phyloP scores from a whole-genome alignment of 2,329 filamentous ascomycete genomes.

The Lizonia empirigonia region DNA sequence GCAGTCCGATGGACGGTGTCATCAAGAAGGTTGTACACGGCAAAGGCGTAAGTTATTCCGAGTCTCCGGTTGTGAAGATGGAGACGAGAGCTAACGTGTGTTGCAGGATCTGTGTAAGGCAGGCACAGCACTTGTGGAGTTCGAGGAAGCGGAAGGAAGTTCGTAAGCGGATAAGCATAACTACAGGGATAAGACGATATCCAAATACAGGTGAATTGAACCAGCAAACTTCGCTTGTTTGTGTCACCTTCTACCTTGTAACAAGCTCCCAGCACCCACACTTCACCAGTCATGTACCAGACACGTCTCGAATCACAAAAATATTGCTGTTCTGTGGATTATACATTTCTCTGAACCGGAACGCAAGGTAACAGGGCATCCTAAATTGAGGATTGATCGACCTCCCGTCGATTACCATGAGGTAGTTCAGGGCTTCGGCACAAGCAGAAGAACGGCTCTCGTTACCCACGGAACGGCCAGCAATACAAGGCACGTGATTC shows the following conservation, averaged over 20 bases:
- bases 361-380: too few species aligned
- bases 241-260: background rate
- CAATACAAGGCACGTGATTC: too few species aligned
- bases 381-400: too few species aligned
- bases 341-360: too few species aligned
- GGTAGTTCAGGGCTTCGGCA: too few species aligned
- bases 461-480: too few species aligned
- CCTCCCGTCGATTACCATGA: too few species aligned
- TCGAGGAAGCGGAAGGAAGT: constrained; percentile 27
- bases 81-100: constrained; percentile 13
- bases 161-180: background rate
- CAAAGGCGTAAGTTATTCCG: constrained; percentile 48
- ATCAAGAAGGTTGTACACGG: constrained; percentile 57
- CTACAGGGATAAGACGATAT: background rate
- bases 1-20: constrained; percentile 56
- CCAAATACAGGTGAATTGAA: background rate
- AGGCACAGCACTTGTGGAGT: constrained; percentile 50
- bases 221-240: background rate
- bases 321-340: too few species aligned
- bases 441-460: too few species aligned
- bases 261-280: background rate
- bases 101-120: constrained; percentile 50
- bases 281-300: too few species aligned
- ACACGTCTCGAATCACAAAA: too few species aligned
- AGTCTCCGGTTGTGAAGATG: background rate